phyloP scores from a whole-genome alignment of 2,329 filamentous ascomycete species.

The Cladosporium cucumerinum region DNA sequence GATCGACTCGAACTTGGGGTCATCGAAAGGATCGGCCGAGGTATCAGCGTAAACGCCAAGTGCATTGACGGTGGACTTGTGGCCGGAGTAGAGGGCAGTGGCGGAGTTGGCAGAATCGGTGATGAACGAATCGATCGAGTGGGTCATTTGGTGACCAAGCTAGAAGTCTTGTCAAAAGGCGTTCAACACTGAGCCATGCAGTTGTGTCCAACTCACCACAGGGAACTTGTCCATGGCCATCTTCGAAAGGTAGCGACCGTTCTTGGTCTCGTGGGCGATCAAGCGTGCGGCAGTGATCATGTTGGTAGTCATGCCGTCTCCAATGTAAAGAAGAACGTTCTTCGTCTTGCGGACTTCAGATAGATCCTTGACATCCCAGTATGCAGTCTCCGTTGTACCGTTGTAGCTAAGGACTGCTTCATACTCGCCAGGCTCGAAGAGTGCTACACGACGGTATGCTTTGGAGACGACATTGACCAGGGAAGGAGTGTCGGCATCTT shows the following conservation, averaged over 20 bases:
- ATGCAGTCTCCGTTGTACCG: constrained; percentile 66
- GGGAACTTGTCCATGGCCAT: constrained; percentile 77
- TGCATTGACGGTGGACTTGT: constrained; percentile 80
- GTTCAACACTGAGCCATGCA: too few relatives aligned
- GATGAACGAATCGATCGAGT: constrained; percentile 80
- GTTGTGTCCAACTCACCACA: constrained; percentile 25
- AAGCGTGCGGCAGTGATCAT: constrained; percentile 63
- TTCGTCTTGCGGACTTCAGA: constrained; percentile 70
- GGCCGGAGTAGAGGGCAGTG: constrained; percentile 75
- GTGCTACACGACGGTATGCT: constrained; percentile 69
- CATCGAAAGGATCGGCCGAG: constrained; percentile 68
- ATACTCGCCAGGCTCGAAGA: constrained; percentile 78
- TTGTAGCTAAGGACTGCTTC: constrained; percentile 74
- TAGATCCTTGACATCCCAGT: constrained; percentile 73
- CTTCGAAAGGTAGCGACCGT: constrained; percentile 74
- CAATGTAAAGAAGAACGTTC: constrained; percentile 83
- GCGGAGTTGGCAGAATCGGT: constrained; percentile 85
- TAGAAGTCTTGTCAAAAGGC: not conserved
- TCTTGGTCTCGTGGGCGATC: constrained; percentile 76
- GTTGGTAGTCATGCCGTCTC: constrained; percentile 66
- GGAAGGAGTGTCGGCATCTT: constrained; percentile 65
- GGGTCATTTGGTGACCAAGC: constrained; percentile 81
- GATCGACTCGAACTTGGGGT: constrained; percentile 83
- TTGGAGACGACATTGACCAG: constrained; percentile 78
- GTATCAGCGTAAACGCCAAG: constrained; percentile 80